Conservation (phyloP, 202 grass and related monocot genomes). For the Digitaria exilis region DNA sequence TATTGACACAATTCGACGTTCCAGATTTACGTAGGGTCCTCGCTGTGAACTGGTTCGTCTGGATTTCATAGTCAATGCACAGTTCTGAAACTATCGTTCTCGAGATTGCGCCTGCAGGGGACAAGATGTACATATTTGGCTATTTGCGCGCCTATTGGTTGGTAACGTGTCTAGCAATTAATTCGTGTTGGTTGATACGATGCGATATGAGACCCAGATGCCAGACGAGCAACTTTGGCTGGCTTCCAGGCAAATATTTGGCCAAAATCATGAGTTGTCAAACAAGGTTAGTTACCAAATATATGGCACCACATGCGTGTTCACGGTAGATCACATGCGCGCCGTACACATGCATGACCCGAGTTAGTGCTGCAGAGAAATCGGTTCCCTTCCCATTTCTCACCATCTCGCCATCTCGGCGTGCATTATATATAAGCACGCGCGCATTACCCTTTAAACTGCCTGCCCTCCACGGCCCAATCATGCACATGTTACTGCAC, state of each 20-base stretch:
- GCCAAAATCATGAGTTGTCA: not conserved
- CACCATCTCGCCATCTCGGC: not conserved
- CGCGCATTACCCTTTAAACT: not conserved
- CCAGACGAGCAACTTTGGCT: no score
- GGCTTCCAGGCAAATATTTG: not conserved
- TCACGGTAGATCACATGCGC: not conserved
- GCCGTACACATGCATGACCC: not conserved
- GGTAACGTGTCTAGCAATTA: slow-evolving; percentile 9
- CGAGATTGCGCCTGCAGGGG: not conserved
- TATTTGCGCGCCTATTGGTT: not conserved
- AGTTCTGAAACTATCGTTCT: not conserved
- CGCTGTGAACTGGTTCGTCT: not conserved
- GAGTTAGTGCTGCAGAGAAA: no score
- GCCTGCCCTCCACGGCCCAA: not conserved
- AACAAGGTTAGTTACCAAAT: not conserved
- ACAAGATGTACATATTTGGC: not conserved
- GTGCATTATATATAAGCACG: not conserved
- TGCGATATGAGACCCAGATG: not conserved
- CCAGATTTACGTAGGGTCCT: not conserved
- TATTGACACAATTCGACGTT: not conserved
- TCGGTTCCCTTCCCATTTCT: no score
- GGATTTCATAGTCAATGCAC: not conserved
- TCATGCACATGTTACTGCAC: not conserved
- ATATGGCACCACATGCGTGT: not conserved
- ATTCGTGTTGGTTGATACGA: not conserved